Evolutionary conservation across 2,329 filamentous ascomycete genomes (phyloP).

Genomic region (Pestalotiopsis sp.): DNA sequence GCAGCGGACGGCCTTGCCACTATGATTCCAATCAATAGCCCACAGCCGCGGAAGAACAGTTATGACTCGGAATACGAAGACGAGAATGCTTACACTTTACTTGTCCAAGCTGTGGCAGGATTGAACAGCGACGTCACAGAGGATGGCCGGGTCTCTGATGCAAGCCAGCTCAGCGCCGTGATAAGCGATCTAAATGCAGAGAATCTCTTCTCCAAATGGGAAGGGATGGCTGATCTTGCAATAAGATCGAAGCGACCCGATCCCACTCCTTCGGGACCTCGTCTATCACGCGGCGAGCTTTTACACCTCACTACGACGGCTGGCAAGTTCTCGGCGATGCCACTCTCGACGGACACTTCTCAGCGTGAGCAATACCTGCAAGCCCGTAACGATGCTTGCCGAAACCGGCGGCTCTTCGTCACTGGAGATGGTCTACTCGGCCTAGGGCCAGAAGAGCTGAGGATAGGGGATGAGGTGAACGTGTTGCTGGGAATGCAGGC

Average conservation of each 20-base stretch:
- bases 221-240: background rate
- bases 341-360: background rate
- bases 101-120: background rate
- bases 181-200: background rate
- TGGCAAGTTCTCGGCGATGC: background rate
- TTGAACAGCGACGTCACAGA: background rate
- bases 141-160: background rate
- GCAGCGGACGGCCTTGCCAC: background rate
- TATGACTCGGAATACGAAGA: background rate
- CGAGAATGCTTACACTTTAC: background rate
- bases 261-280: background rate
- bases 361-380: background rate
- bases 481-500: background rate
- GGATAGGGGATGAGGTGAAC: background rate
- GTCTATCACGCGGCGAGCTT: background rate
- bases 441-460: background rate
- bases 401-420: background rate
- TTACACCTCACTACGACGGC: background rate
- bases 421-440: background rate
- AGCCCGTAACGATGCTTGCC: background rate
- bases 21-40: background rate
- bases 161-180: background rate
- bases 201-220: background rate
- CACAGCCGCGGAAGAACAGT: background rate
- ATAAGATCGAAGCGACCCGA: background rate